Evolutionary conservation across 2,329 filamentous ascomycete genomes (phyloP), one percentile per base, ranked within the genome.

Genomic region (Rasamsonia emersonii): DNA sequence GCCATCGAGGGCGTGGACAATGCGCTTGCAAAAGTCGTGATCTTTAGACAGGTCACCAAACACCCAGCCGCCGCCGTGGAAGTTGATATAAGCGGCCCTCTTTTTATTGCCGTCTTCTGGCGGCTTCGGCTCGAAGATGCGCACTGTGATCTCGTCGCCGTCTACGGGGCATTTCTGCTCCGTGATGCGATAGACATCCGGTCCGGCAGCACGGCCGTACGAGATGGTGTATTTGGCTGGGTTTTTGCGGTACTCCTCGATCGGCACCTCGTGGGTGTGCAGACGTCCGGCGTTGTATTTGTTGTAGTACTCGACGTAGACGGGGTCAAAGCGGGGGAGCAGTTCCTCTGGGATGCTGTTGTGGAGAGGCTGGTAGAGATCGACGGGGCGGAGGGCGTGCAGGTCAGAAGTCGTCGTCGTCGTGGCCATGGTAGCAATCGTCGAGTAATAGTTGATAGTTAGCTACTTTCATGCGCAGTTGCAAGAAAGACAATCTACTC

Each of bases 21-120:
- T 34, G 13, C 50, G 47, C 39, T 64, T 63, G 38, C 61, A 65
- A 35, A 60, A 56, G 23, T 62, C 56, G 38, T 60, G 52, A 27
- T 65, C 61, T 1, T 43, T 45, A 4, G 38, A 34, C 2, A 65
- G 45, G 1, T 53, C 56, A 3, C 61, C 61, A 41, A 66, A 62
- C 5, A 65, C 60, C 58, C 61, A 66, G 7, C 59, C 59, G 18
- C 58, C 56, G 7, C 59, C 58, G 33, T 61, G 57, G 38, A 59
- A 60, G 26, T 62, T 62, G 36, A 66, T 38, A 45, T 64, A 65
- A 7, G 48, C 58, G 1, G 58, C 58, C 41, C 58, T 52, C 35
- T 46, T 53, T 38, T 43, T 50, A 18, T 35, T 38, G 18, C 43
- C 43, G 3, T 43, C 45, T n/a, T 55, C 39, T 2, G 39, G 38